phyloP scores from a whole-genome alignment of 257 asterid genomes.

The Capsicum chinense region DNA sequence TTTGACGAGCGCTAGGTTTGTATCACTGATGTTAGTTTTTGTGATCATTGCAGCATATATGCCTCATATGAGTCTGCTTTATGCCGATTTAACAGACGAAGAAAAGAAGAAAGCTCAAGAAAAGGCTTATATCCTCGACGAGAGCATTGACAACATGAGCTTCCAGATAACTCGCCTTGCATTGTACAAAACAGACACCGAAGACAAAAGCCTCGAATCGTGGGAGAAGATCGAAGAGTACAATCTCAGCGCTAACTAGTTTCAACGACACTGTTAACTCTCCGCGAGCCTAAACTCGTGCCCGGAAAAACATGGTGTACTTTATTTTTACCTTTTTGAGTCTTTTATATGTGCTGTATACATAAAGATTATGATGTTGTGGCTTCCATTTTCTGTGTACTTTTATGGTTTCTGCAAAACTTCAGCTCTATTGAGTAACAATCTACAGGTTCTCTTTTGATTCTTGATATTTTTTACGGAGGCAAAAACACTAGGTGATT shows the following conservation, averaged over 20 bases:
- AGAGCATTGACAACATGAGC: conserved; percentile 53
- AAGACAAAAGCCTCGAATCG: conserved; percentile 78
- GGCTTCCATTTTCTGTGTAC: background rate
- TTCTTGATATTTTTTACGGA: too few relatives aligned
- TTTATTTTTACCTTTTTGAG: background rate
- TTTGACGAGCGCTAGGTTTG: background rate
- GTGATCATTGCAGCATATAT: conserved; percentile 69
- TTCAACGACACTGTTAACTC: background rate
- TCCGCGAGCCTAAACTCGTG: background rate
- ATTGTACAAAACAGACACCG: conserved; percentile 76
- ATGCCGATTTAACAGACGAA: conserved; percentile 71
- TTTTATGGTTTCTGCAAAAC: background rate
- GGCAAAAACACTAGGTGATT: too few relatives aligned
- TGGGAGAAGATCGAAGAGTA: conserved; percentile 88
- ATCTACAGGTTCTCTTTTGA: too few relatives aligned
- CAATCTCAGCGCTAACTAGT: conserved; percentile 17
- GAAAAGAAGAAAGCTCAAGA: conserved; percentile 74
- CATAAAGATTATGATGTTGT: background rate
- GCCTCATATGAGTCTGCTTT: conserved; percentile 94
- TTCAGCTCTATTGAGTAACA: background rate
- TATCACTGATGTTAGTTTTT: background rate
- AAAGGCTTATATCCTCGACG: conserved; percentile 67
- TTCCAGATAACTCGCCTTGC: conserved; percentile 70
- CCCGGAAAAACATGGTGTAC: background rate
- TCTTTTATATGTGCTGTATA: background rate